These are phyloP conservation scores for Volvox reticuliferus DNA, from an alignment of 139 green algal genomes.

Conservation along the genomic window DNA sequence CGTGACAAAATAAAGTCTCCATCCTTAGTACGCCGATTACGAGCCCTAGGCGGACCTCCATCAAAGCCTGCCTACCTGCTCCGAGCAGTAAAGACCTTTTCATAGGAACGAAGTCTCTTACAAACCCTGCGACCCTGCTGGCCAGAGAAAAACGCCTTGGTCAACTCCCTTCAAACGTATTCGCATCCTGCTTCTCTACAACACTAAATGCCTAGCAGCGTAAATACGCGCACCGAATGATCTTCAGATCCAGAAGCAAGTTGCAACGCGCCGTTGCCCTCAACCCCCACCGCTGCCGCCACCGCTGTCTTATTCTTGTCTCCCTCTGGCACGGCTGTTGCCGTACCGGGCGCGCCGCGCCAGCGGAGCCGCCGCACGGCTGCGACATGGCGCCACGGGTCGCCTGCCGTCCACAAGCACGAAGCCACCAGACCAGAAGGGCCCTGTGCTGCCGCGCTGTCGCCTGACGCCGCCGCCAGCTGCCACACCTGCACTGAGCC, in stretches of 20 bases:
- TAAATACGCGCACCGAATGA: slow-evolving; percentile 74
- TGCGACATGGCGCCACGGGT: slow-evolving; percentile 60
- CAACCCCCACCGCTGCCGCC: background rate
- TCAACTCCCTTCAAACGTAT: too few species aligned
- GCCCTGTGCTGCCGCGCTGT: background rate
- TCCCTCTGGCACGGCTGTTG: background rate
- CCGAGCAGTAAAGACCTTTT: too few species aligned
- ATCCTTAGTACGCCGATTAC: too few species aligned
- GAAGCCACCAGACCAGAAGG: background rate
- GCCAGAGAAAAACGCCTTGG: too few species aligned
- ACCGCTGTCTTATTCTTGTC: background rate
- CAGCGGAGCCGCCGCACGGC: slow-evolving; percentile 75
- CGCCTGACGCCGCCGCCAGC: background rate
- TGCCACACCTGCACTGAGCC: slow-evolving; percentile 71
- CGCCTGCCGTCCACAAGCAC: slow-evolving; percentile 60
- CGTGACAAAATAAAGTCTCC: too few species aligned
- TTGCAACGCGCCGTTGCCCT: background rate
- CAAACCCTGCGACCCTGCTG: too few species aligned
- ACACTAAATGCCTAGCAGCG: background rate
- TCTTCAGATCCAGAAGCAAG: slow-evolving; percentile 79
- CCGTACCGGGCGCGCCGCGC: slow-evolving; percentile 41
- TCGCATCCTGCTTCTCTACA: too few species aligned
- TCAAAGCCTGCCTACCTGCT: too few species aligned
- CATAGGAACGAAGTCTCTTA: too few species aligned
- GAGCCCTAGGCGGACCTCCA: too few species aligned